phyloP scores from a whole-genome alignment of 768 basidiomycete species.

The Mycena polygramma region DNA sequence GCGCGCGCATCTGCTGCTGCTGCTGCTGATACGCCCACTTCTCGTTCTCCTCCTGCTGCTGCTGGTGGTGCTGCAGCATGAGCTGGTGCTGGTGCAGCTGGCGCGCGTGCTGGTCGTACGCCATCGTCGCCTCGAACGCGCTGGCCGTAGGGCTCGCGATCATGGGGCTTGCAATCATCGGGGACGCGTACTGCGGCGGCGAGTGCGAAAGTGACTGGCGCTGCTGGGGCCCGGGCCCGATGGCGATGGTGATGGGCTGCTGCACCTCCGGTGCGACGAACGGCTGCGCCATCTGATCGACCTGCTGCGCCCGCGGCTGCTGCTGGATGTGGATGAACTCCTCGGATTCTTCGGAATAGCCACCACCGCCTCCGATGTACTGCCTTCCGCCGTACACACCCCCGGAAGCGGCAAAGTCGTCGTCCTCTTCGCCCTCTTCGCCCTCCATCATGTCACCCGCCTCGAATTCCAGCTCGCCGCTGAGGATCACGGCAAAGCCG shows the following conservation, averaged over 20 bases:
- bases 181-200: slow-evolving; percentile 34
- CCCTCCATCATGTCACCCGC: slow-evolving; percentile 54
- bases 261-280: slow-evolving; percentile 16
- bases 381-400: slow-evolving; percentile 5
- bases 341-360: slow-evolving; percentile 27
- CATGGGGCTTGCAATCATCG: slow-evolving; percentile 38
- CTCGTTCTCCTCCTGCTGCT: slow-evolving; percentile 34
- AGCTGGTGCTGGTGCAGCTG: slow-evolving; percentile 37
- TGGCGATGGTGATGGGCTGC: slow-evolving; percentile 32
- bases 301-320: slow-evolving; percentile 25
- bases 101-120: slow-evolving; percentile 37
- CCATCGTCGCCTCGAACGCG: slow-evolving; percentile 21
- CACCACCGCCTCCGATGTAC: slow-evolving; percentile 7
- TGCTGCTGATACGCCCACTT: slow-evolving; percentile 39
- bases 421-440: slow-evolving; percentile 71
- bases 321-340: slow-evolving; percentile 33
- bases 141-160: slow-evolving; percentile 33
- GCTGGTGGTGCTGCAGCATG: slow-evolving; percentile 35
- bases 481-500: slow-evolving; percentile 78
- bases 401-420: slow-evolving; percentile 35
- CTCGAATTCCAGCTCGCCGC: slow-evolving; percentile 79
- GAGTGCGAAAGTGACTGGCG: slow-evolving; percentile 28
- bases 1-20: slow-evolving; percentile 28
- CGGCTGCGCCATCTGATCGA: slow-evolving; percentile 30
- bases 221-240: slow-evolving; percentile 21